Evolutionary conservation across 306 rosid genomes (phyloP).

Genomic region (Carpinus fangiana): DNA sequence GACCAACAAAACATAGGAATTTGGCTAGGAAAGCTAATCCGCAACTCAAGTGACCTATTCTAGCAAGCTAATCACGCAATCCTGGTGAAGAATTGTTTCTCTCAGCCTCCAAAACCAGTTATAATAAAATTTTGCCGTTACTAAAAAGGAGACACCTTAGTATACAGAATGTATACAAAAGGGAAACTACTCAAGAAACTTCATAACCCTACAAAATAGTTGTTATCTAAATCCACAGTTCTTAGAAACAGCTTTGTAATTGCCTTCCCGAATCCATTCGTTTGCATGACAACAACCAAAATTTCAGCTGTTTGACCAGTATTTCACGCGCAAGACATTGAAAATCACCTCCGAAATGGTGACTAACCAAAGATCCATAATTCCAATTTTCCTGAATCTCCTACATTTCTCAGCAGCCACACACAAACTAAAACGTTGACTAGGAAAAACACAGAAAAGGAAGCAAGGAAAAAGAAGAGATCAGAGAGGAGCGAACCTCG

Average conservation of each 20-base stretch:
- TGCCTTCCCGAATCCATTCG: not conserved
- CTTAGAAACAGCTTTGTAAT: not conserved
- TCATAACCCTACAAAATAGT: not conserved
- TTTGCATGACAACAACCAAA: not conserved
- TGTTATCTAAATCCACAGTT: not conserved
- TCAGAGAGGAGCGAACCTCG: constrained; percentile 50
- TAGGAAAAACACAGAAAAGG: not conserved
- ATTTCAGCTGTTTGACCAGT: not conserved
- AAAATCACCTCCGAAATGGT: not conserved
- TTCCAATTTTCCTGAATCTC: not conserved
- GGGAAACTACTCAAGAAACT: not conserved
- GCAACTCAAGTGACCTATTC: no score
- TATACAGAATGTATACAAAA: not conserved
- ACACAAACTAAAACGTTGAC: not conserved
- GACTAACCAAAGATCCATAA: not conserved
- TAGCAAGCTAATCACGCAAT: no score
- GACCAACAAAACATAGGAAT: no score
- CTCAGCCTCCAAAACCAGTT: not conserved
- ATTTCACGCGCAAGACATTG: not conserved
- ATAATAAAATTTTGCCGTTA: no score
- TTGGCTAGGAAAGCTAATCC: no score
- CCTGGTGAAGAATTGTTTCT: not conserved
- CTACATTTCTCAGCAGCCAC: constrained; percentile 9
- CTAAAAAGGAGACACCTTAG: not conserved
- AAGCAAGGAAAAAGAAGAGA: not conserved